Conservation (phyloP, 768 basidiomycete genomes). For the Stropharia rugosoannulata region DNA sequence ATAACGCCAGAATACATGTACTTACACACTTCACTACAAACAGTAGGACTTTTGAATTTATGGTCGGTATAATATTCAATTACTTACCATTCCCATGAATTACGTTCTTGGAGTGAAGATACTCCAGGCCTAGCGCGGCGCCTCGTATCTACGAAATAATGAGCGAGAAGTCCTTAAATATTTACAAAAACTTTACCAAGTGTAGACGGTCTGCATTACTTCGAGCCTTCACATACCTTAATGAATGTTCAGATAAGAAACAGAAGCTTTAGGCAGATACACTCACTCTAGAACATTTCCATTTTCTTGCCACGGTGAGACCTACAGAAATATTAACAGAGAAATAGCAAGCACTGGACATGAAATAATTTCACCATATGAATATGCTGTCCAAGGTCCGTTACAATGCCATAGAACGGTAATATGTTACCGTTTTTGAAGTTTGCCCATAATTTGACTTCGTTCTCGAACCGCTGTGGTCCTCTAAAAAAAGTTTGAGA, state of each 20-base stretch:
- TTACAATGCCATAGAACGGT: slow-evolving; percentile 57
- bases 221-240: slow-evolving; percentile 40
- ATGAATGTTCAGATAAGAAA: background rate
- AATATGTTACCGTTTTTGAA: slow-evolving; percentile 51
- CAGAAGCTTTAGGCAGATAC: background rate
- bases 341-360: background rate
- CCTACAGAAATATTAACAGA: slow-evolving; percentile 15
- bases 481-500: background rate
- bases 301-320: slow-evolving; percentile 63
- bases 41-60: background rate
- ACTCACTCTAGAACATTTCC: slow-evolving; percentile 54
- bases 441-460: slow-evolving; percentile 53
- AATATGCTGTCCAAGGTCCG: slow-evolving; percentile 47
- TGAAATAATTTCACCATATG: slow-evolving; percentile 38
- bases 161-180: background rate
- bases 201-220: slow-evolving; percentile 36
- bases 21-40: slow-evolving; percentile 59
- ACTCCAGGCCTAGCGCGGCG: slow-evolving; percentile 56
- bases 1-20: slow-evolving; percentile 10
- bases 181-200: slow-evolving; percentile 33
- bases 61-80: background rate
- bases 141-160: slow-evolving; percentile 39
- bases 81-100: slow-evolving; percentile 62
- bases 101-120: slow-evolving; percentile 50
- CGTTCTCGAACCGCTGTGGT: slow-evolving; percentile 53